Evolutionary conservation across 2,329 filamentous ascomycete genomes (phyloP).

Genomic region (Hypoxylon sp.): DNA sequence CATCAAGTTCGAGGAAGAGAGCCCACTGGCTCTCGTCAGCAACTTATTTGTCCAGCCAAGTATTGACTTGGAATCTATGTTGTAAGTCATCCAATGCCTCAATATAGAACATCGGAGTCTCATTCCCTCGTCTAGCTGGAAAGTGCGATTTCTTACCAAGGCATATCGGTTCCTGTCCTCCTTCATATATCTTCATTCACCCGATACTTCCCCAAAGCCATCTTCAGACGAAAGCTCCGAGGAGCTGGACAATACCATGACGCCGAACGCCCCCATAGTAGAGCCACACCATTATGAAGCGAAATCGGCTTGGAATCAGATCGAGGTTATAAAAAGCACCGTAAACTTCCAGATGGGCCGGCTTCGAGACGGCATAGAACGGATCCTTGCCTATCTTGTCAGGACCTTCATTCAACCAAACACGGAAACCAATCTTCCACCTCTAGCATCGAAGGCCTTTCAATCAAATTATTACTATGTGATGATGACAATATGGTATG

Average conservation of each 20-base stretch:
- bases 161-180: constrained; percentile 18
- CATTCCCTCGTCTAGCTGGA: constrained; percentile 19
- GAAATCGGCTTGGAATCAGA: constrained; percentile 17
- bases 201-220: background rate
- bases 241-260: background rate
- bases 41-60: constrained; percentile 13
- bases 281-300: background rate
- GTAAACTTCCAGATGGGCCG: constrained; percentile 13
- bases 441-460: background rate
- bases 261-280: background rate
- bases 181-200: background rate
- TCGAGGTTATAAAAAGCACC: constrained; percentile 1
- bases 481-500: constrained; percentile 39
- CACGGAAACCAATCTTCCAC: constrained; percentile 1
- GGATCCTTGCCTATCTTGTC: constrained; percentile 22
- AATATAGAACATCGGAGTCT: background rate
- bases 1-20: constrained; percentile 5
- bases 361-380: constrained; percentile 22
- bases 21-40: constrained; percentile 22
- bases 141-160: constrained; percentile 32
- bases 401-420: constrained; percentile 15
- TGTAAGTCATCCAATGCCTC: constrained; percentile 17
- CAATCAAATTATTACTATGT: constrained; percentile 39
- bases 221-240: constrained; percentile 9
- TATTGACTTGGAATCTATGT: constrained; percentile 28